These are phyloP conservation scores for Fusarium sacchari DNA, from an alignment of 2,329 filamentous ascomycete genomes.

Conservation along the genomic window DNA sequence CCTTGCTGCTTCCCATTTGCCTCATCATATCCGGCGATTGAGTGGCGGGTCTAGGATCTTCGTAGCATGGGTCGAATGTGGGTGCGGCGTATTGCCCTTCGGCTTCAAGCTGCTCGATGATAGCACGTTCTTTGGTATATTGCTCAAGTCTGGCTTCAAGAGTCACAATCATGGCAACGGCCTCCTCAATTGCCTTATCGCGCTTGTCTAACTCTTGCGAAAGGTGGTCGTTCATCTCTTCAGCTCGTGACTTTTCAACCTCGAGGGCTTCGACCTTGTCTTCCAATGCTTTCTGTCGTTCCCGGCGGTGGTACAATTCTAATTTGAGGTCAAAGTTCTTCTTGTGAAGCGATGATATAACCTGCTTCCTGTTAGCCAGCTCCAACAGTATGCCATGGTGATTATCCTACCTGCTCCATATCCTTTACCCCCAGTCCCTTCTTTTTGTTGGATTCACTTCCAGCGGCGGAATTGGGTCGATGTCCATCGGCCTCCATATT, in stretches of 20 bases:
- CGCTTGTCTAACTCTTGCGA: slow-evolving; percentile 71
- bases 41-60: slow-evolving; percentile 34
- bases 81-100: slow-evolving; percentile 50
- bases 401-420: slow-evolving; percentile 70
- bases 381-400: too few species aligned
- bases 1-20: slow-evolving; percentile 48
- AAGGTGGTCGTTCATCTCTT: slow-evolving; percentile 68
- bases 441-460: slow-evolving; percentile 57
- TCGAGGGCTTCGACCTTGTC: slow-evolving; percentile 65
- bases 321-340: slow-evolving; percentile 82
- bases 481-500: slow-evolving; percentile 47
- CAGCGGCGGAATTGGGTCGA: slow-evolving; percentile 56
- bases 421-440: slow-evolving; percentile 72
- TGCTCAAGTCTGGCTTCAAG: slow-evolving; percentile 69
- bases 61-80: slow-evolving; percentile 44
- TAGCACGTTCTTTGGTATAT: slow-evolving; percentile 62
- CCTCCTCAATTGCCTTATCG: slow-evolving; percentile 76
- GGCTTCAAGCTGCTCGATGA: slow-evolving; percentile 61
- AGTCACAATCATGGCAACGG: slow-evolving; percentile 73
- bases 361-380: slow-evolving; percentile 52
- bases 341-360: slow-evolving; percentile 75
- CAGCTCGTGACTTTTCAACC: slow-evolving; percentile 62
- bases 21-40: slow-evolving; percentile 28
- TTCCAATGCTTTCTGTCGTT: slow-evolving; percentile 70
- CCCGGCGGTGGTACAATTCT: slow-evolving; percentile 74